Evolutionary conservation across 164 flowering plant genomes (phyloP).

Genomic region (Platanus orientalis): DNA sequence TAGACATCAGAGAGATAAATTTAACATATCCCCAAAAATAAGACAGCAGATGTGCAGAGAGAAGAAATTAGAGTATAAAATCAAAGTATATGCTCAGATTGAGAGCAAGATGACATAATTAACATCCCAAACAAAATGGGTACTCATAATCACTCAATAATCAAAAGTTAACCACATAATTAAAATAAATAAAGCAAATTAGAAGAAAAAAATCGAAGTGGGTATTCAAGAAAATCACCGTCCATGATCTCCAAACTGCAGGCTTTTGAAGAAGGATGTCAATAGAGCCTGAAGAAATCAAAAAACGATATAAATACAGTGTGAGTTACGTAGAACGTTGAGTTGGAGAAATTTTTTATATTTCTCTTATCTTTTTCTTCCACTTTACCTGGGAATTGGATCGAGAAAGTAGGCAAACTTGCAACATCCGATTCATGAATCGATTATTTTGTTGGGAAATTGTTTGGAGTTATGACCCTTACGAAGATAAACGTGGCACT

Average conservation of each 20-base stretch:
- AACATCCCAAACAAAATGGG: not conserved
- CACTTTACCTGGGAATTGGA: not conserved
- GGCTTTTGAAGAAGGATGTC: conserved; percentile 11
- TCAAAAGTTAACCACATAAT: not conserved
- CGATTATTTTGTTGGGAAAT: too few species aligned
- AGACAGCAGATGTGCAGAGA: not conserved
- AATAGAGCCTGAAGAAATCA: conserved; percentile 19
- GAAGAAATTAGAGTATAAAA: too few species aligned
- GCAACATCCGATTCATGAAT: conserved; percentile 3
- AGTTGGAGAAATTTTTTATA: not conserved
- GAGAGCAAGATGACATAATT: not conserved
- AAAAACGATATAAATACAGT: not conserved
- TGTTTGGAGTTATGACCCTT: too few species aligned
- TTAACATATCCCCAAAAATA: not conserved
- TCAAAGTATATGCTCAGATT: not conserved
- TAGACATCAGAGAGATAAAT: too few species aligned
- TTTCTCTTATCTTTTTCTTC: not conserved
- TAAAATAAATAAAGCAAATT: not conserved
- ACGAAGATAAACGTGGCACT: too few species aligned
- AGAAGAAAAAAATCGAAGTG: not conserved
- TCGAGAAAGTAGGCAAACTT: not conserved
- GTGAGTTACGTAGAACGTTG: not conserved
- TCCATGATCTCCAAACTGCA: conserved; percentile 24
- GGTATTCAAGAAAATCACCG: conserved; percentile 19
- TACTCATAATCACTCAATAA: not conserved